Evolutionary conservation across 306 rosid species (phyloP), one percentile per base, ranked within the genome.

Genomic region (Carpinus fangiana): DNA sequence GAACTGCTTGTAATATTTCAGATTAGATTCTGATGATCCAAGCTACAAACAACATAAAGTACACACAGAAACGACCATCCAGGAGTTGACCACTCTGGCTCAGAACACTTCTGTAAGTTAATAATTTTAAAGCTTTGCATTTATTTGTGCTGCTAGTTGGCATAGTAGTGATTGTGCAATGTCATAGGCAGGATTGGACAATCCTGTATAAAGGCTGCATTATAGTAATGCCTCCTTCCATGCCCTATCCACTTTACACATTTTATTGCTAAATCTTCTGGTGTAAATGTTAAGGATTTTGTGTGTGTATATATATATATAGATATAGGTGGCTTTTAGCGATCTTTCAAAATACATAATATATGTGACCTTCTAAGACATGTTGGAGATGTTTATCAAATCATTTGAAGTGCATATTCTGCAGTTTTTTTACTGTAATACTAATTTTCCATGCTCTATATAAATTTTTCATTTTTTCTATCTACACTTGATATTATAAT

Each of bases 51-150:
- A 80, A 80, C 73, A 69, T 41, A 84, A 73, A 83, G 83, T 57
- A 79, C 90, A 90, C 70, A 90, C 91, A 23, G 93, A 87, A 78
- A 89, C 79, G 87, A 88, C 88, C 74, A 78, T 91, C 88, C 91
- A 86, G 81, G 94, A 93, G 81, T 78, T 96, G 83, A 82, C 89
- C 76, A 74, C 59, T 73, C 84, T 93, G 48, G 90, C 91, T 86
- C 91, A 82, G 84, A 77, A 76, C 59, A 96, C 98, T 77, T 86
- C 94, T 64, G 99, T 96, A 89, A 86, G 99, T 81, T 70, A 20
- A 70, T 48, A 48, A 48, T 48, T 78, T 73, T 72, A 56, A 76
- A 71, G 26, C 31, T 41, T 53, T 72, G 56, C 72, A n/a, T 72
- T 12, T 7, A 28, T 46, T 55, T 70, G 64, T 61, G 16, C 62